Evolutionary conservation across 768 basidiomycete genomes (phyloP).

Genomic region (Lactarius evosmus): DNA sequence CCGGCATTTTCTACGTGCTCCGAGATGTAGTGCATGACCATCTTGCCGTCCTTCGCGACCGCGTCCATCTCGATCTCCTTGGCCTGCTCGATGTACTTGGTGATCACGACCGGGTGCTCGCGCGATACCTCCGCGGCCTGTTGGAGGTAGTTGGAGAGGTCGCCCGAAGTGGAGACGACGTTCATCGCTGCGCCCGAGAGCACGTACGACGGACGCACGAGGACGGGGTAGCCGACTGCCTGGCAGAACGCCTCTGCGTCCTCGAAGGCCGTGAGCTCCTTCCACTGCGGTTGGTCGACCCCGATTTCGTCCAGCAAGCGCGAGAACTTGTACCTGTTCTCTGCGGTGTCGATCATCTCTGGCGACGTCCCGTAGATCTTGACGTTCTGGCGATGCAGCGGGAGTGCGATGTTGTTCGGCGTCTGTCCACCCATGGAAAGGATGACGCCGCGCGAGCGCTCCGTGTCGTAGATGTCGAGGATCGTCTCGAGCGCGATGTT

Average conservation of each 20-base stretch:
- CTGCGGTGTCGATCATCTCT: slow-evolving; percentile 99
- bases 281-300: slow-evolving; percentile 98
- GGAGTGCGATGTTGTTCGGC: slow-evolving; percentile 97
- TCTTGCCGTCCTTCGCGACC: slow-evolving; percentile 92
- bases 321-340: slow-evolving; percentile 99
- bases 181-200: slow-evolving; percentile 99
- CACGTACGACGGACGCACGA: slow-evolving; percentile 96
- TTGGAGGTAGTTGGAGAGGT: slow-evolving; percentile 86
- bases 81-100: slow-evolving; percentile 98
- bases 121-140: slow-evolving; percentile 96
- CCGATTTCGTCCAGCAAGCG: slow-evolving; percentile 95
- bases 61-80: slow-evolving; percentile 99
- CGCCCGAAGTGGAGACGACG: slow-evolving; percentile 91
- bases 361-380: slow-evolving; percentile 98
- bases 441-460: slow-evolving; percentile 87
- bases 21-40: slow-evolving; percentile 99
- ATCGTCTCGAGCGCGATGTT: slow-evolving; percentile 97
- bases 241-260: slow-evolving; percentile 89
- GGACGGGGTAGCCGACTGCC: slow-evolving; percentile 90
- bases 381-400: slow-evolving; percentile 94
- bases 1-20: slow-evolving; percentile 99
- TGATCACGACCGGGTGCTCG: slow-evolving; percentile 96
- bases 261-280: slow-evolving; percentile 88
- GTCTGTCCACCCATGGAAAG: slow-evolving; percentile 98
- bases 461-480: slow-evolving; percentile 92